Base-by-base conservation (phyloP, 1,284 basidiomycete species). In the Leccinum variabile region DNA sequence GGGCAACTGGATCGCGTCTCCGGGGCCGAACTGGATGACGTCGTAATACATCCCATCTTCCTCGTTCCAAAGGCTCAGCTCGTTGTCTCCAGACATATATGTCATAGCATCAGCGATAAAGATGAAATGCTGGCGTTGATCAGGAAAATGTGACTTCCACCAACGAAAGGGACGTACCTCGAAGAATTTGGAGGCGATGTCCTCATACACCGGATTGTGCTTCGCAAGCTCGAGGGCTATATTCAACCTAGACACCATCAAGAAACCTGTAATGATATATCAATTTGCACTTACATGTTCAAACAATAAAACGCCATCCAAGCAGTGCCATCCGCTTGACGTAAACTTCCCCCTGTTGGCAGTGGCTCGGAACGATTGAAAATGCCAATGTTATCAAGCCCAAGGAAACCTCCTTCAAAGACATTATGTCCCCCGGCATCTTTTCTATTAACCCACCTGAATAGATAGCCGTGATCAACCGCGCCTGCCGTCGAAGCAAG, bases 261-360 rank as follows among this genome's bases (percentile, higher is more conserved):
- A 56, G 22, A 54, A 61, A 59, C 9, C 41, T 22, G 11, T 35
- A 57, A 54, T 41, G 39, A n/a, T 52, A 56, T 14, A 28, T 59
- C 56, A 44, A 9, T 37, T 11, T 35, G 52, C 32, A 67, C 84
- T 70, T 66, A 91, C 95, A 98, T 98, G 73, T 97, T 97, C 64
- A 98, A 79, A 69, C 90, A 94, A 76, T 97, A 99, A 81, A 98
- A 98, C 32, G 94, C 96, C 97, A 99, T 99, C 97, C 97, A 98
- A 0, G 95, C 94, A 5, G 97, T 98, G 16, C 96, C 97, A 76
- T 98, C 97, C 8, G 97, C 95, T 78, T 99, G 97, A 59, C 96
- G 94, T 61, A 99, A 82, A 13, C 78, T 84, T 10, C 95, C 95
- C 56, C 96, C 97, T 1, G 95, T 98, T 5, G 96, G 96, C 49